Conservation (phyloP, 805 yeast genomes). For the Metschnikowia rubicola region DNA sequence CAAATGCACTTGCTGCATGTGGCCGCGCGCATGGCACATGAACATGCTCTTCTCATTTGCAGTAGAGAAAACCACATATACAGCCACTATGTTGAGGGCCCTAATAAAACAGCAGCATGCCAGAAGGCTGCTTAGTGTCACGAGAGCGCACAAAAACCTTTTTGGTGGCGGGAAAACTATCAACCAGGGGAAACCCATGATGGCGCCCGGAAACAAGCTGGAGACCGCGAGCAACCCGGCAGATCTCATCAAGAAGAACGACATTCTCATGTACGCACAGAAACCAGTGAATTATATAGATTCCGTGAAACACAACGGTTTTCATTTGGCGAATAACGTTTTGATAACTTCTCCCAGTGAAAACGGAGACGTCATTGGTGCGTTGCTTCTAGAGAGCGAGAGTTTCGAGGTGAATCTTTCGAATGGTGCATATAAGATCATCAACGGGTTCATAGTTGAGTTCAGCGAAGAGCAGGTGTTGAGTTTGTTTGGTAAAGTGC, state of each 20-base stretch:
- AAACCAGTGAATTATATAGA: slow-evolving; percentile 44
- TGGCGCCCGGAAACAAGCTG: slow-evolving; percentile 36
- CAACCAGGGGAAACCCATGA: slow-evolving; percentile 5
- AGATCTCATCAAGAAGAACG: slow-evolving; percentile 42
- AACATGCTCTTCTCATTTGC: background rate
- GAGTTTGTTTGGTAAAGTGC: slow-evolving; percentile 49
- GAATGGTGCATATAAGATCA: slow-evolving; percentile 42
- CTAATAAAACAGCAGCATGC: background rate
- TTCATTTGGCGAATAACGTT: slow-evolving; percentile 53
- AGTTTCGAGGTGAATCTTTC: slow-evolving; percentile 56
- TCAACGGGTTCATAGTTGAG: slow-evolving; percentile 52
- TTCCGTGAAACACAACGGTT: slow-evolving; percentile 49
- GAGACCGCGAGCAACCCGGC: slow-evolving; percentile 42
- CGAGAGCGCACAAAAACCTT: slow-evolving; percentile 15
- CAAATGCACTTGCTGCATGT: too few species aligned
- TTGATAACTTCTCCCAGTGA: slow-evolving; percentile 43
- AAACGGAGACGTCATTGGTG: slow-evolving; percentile 40
- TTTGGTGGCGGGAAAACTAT: slow-evolving; percentile 30
- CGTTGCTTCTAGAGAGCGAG: slow-evolving; percentile 53
- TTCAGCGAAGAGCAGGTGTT: slow-evolving; percentile 41
- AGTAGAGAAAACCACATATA: background rate
- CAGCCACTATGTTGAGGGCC: background rate
- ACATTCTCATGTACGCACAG: slow-evolving; percentile 38
- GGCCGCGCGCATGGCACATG: background rate
- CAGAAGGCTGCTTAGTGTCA: background rate